Base-by-base conservation (phyloP, 495 filamentous ascomycete genomes). In the Penicillium bialowiezense region DNA sequence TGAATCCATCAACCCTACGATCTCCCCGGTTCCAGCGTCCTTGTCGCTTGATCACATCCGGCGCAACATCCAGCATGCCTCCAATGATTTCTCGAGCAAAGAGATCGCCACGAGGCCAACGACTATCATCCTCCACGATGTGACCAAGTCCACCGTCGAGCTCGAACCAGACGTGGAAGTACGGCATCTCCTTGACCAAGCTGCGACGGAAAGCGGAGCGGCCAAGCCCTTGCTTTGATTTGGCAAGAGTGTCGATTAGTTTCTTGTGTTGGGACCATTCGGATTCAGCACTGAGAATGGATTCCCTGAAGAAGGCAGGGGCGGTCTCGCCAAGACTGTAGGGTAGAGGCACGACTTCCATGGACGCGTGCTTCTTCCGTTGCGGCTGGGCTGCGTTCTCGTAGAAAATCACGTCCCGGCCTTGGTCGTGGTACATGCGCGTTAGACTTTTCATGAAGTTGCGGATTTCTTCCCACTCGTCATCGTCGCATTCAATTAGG, bases 371-470 rank as follows among this genome's bases (percentile, higher is more conserved):
- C 54, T 79, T 77, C 56, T 89, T 87, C 17, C 85, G 75, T 13
- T 89, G 79, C 6, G 87, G 89, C 2, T 83, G 79, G 6, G 90
- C 91, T 8, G 95, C 93, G 60, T 97, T 97, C 57, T 98, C 93
- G 75, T 97, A 97, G 74, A 98, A 98, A 41, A 98, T 74, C 2
- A 97, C 95, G 59, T 90, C 89, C 31, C 86, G 84, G 21, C 88
- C 90, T 60, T 93, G 90, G 21, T 89, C 85, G 69, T 91, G 88
- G 66, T 97, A 97, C 82, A 95, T 82, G 39, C 91, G 83, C 2
- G 85, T 97, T 24, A 98, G 79, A 60, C 81, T 87, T 72, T 98
- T 98, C 91, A 97, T 97, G 69, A 98, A 98, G 68, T 98, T 98
- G 36, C 91, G 86, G 32, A 98, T 89, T 63, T 98, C 93, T 58